Evolutionary conservation across 495 filamentous ascomycete species (phyloP).

Genomic region (Trichoderma erinaceum): DNA sequence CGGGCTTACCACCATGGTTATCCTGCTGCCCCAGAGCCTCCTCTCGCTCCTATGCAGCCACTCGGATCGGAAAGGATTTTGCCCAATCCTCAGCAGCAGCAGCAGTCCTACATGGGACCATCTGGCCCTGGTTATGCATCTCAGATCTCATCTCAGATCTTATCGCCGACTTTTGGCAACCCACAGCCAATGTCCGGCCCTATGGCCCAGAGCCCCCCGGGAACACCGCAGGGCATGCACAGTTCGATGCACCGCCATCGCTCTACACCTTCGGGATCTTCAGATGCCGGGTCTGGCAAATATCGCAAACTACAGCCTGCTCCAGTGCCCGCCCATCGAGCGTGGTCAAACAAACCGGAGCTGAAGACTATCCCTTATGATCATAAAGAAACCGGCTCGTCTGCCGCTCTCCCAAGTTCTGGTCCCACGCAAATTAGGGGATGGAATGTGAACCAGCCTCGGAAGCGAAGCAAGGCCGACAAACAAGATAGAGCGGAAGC

Average conservation of each 20-base stretch:
- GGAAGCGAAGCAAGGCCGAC: conserved; percentile 22
- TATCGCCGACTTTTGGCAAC: conserved; percentile 4
- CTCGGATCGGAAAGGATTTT: conserved; percentile 1
- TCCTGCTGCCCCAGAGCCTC: conserved; percentile 18
- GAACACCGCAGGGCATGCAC: conserved; percentile 19
- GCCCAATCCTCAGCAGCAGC: background rate
- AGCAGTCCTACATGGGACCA: conserved; percentile 4
- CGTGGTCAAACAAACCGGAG: conserved; percentile 35
- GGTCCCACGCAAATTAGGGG: conserved; percentile 44
- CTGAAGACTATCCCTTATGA: conserved; percentile 44
- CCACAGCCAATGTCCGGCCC: conserved; percentile 14
- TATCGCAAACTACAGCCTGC: conserved; percentile 46
- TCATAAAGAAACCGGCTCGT: conserved; percentile 41
- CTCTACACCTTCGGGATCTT: conserved; percentile 18
- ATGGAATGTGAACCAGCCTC: conserved; percentile 40
- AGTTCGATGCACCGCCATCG: conserved; percentile 13
- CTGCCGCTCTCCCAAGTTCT: conserved; percentile 36
- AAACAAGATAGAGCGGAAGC: conserved; percentile 5
- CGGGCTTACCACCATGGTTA: conserved; percentile 39
- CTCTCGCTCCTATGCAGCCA: background rate
- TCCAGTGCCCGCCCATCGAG: conserved; percentile 40
- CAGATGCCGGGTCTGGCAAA: conserved; percentile 21
- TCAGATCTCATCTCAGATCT: background rate
- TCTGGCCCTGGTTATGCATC: conserved; percentile 4
- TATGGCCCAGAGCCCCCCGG: conserved; percentile 22